phyloP scores from a whole-genome alignment of 345 rosid species.

The Physaria fendleri region DNA sequence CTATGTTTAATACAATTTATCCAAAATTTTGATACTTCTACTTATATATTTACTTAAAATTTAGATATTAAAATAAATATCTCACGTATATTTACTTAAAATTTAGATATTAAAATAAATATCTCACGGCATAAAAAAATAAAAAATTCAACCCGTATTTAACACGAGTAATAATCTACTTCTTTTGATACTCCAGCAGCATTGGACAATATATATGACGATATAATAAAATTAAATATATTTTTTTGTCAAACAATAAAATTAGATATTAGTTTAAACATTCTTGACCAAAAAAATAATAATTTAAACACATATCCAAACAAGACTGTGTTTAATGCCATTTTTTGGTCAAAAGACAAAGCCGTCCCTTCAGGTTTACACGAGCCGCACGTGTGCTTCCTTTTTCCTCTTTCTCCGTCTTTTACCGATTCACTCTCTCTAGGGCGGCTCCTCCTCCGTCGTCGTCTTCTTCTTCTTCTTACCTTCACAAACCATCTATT shows the following conservation, averaged over 20 bases:
- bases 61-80: no score
- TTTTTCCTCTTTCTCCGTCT: slow-evolving; percentile 21
- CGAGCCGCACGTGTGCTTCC: slow-evolving; percentile 33
- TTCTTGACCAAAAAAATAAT: neutral
- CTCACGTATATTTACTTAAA: no score
- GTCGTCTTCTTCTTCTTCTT: slow-evolving; percentile 8
- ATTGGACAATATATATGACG: no score
- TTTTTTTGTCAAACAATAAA: neutral
- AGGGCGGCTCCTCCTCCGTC: slow-evolving; percentile 25
- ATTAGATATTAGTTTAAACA: neutral
- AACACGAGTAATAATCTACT: no score
- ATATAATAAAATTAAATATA: neutral
- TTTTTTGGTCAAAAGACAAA: slow-evolving; percentile 23
- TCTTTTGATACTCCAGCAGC: neutral
- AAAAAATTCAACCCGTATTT: no score
- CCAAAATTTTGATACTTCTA: no score
- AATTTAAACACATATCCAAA: no score
- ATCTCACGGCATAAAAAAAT: no score
- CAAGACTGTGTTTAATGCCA: neutral
- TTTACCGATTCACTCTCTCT: slow-evolving; percentile 24
- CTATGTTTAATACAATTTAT: no score
- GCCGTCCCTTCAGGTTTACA: slow-evolving; percentile 31
- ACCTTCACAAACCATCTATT: slow-evolving; percentile 8
- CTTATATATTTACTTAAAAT: no score
- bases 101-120: no score